Conservation (phyloP, 306 rosid species). For the Myrica gale region DNA sequence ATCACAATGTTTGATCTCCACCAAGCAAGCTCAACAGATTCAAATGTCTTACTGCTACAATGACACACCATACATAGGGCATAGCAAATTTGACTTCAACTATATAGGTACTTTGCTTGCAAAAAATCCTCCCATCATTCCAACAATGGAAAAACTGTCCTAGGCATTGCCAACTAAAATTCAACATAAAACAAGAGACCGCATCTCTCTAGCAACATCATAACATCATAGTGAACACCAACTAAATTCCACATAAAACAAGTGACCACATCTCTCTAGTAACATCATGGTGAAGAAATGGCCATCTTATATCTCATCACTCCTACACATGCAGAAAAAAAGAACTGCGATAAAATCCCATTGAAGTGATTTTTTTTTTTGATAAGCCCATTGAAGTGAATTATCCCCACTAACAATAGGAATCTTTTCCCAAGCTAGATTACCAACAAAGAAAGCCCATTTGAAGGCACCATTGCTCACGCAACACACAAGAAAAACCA, state of each 20-base stretch:
- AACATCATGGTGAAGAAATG: background rate
- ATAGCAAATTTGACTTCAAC: background rate
- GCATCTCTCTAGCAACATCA: too few species aligned
- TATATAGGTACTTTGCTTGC: background rate
- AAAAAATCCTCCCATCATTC: background rate
- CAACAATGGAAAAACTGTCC: background rate
- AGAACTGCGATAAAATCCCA: background rate
- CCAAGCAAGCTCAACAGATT: background rate
- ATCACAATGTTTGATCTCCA: background rate
- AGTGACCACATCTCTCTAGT: background rate
- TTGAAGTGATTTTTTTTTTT: too few species aligned
- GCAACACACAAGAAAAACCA: background rate
- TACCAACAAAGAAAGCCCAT: background rate
- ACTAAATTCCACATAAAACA: background rate
- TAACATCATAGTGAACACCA: background rate
- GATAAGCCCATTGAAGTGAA: background rate
- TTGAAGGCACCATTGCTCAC: background rate
- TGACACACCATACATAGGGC: background rate
- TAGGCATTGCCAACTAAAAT: too few species aligned
- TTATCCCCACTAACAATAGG: background rate
- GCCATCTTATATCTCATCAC: background rate
- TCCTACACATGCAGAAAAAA: background rate
- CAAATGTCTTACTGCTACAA: background rate
- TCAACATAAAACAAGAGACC: too few species aligned
- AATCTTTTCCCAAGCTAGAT: background rate